Percentiles rank a stretch among this genome's conserved stretches.
phyloP scores from a whole-genome alignment of 345 rosid species.

The Salix caprea region DNA sequence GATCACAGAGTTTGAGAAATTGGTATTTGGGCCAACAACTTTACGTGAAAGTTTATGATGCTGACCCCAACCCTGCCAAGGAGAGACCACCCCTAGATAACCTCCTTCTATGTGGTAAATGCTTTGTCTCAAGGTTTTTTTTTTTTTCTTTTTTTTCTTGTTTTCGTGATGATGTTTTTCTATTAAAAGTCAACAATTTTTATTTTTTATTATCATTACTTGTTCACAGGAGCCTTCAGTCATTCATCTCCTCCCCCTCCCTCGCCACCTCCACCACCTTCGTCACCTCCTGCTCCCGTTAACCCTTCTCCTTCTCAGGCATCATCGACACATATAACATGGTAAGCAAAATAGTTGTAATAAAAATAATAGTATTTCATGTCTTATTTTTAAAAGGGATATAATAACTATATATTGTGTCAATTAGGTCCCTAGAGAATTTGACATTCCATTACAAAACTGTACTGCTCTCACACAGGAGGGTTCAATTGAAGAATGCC shows the following conservation, averaged over 20 bases:
- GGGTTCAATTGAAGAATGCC: background rate
- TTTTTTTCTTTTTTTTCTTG: background rate
- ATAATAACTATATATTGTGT: too few relatives aligned
- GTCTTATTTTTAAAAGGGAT: too few relatives aligned
- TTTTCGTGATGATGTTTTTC: background rate
- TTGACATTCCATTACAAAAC: background rate
- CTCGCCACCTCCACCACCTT: conserved; percentile 12
- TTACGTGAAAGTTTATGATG: conserved; percentile 58
- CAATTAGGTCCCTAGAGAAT: background rate
- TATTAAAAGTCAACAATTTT: too few relatives aligned
- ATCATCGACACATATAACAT: conserved; percentile 8
- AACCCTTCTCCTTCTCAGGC: conserved; percentile 9
- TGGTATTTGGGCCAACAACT: conserved; percentile 80
- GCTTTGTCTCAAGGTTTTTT: background rate
- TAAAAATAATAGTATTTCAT: too few relatives aligned
- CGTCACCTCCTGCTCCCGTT: conserved; percentile 4
- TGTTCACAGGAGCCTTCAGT: conserved; percentile 31
- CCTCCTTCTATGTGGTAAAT: conserved; percentile 52
- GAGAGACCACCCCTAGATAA: conserved; percentile 61
- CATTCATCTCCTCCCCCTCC: background rate
- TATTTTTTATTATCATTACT: background rate
- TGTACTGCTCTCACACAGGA: background rate
- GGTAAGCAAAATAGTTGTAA: conserved; percentile 17
- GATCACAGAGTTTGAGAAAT: conserved; percentile 64
- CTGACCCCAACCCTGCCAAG: conserved; percentile 57